Evolutionary conservation across 306 rosid species (phyloP).

Genomic region (Alnus rubra): DNA sequence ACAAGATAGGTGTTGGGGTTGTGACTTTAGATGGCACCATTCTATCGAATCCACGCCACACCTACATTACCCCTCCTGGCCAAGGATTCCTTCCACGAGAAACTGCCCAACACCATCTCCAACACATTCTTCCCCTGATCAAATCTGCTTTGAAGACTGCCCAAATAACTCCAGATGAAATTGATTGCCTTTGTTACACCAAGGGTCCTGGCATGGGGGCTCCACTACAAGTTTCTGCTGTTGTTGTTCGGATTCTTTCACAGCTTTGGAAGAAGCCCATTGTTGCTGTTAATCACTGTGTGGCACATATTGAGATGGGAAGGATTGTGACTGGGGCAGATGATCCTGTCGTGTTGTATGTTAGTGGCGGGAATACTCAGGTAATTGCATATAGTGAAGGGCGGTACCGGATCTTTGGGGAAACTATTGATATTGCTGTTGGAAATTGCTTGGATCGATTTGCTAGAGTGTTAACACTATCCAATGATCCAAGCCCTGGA

Average conservation of each 20-base stretch:
- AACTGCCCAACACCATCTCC: slow-evolving; percentile 91
- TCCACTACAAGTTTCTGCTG: slow-evolving; percentile 78
- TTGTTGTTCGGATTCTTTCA: slow-evolving; percentile 83
- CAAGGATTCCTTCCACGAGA: slow-evolving; percentile 96
- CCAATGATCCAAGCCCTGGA: slow-evolving; percentile 90
- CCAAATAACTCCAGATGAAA: slow-evolving; percentile 53
- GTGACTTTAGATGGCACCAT: slow-evolving; percentile 80
- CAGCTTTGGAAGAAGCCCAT: slow-evolving; percentile 89
- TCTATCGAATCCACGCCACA: slow-evolving; percentile 88
- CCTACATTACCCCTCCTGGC: slow-evolving; percentile 92
- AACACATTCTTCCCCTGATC: slow-evolving; percentile 70
- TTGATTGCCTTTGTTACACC: slow-evolving; percentile 89
- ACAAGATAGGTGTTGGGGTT: slow-evolving; percentile 84
- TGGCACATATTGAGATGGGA: slow-evolving; percentile 97
- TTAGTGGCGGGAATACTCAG: slow-evolving; percentile 94
- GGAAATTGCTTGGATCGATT: slow-evolving; percentile 97
- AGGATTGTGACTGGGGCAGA: slow-evolving; percentile 88
- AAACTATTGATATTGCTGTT: slow-evolving; percentile 92
- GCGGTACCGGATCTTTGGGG: slow-evolving; percentile 81
- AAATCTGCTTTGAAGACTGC: slow-evolving; percentile 74
- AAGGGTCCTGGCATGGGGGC: slow-evolving; percentile 99
- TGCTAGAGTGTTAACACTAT: slow-evolving; percentile 77
- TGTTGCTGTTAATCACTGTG: slow-evolving; percentile 86
- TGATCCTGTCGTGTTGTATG: slow-evolving; percentile 92
- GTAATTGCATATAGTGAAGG: slow-evolving; percentile 97